These are phyloP conservation scores for Solioccasus polychromus DNA, from an alignment of 768 basidiomycete genomes.

Conservation along the genomic window DNA sequence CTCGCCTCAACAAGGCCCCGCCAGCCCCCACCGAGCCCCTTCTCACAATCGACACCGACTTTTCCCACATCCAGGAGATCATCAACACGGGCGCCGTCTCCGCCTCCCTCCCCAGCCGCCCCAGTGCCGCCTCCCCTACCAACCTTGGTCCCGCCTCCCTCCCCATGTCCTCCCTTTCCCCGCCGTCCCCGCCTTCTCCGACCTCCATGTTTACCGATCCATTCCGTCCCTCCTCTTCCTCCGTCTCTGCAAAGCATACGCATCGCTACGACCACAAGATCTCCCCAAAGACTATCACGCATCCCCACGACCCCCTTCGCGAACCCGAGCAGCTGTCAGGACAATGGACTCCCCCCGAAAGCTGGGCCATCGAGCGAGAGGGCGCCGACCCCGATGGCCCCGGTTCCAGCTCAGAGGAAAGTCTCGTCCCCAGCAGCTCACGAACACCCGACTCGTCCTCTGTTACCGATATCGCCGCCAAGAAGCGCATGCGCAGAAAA, in stretches of 20 bases:
- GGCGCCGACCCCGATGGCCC: slow-evolving; percentile 38
- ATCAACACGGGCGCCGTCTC: slow-evolving; percentile 41
- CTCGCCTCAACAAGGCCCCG: slow-evolving; percentile 23
- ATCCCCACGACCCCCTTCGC: slow-evolving; percentile 7
- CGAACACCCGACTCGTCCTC: slow-evolving; percentile 13
- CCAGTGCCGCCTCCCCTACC: slow-evolving; percentile 16
- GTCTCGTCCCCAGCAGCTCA: slow-evolving; percentile 16
- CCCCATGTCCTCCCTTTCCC: slow-evolving; percentile 39
- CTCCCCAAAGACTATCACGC: slow-evolving; percentile 47
- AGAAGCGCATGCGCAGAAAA: slow-evolving; percentile 27
- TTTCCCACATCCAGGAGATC: slow-evolving; percentile 77
- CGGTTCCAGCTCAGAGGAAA: slow-evolving; percentile 41
- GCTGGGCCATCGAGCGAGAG: slow-evolving; percentile 67
- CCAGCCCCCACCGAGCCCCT: slow-evolving; percentile 17
- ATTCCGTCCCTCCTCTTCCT: slow-evolving; percentile 26
- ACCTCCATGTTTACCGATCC: slow-evolving; percentile 36
- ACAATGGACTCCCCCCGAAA: slow-evolving; percentile 71
- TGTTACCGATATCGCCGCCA: slow-evolving; percentile 9
- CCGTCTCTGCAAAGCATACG: slow-evolving; percentile 21
- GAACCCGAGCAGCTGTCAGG: slow-evolving; percentile 19
- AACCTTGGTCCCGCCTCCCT: slow-evolving; percentile 32
- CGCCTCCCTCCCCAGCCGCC: slow-evolving; percentile 11
- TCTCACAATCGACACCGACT: slow-evolving; percentile 27
- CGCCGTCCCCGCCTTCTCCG: slow-evolving; percentile 7
- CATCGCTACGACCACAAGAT: slow-evolving; percentile 38